Evolutionary conservation across 1,139 yeast species (phyloP), one percentile per base, ranked within the genome.

Genomic region (Debaryomyces psychrophilus): DNA sequence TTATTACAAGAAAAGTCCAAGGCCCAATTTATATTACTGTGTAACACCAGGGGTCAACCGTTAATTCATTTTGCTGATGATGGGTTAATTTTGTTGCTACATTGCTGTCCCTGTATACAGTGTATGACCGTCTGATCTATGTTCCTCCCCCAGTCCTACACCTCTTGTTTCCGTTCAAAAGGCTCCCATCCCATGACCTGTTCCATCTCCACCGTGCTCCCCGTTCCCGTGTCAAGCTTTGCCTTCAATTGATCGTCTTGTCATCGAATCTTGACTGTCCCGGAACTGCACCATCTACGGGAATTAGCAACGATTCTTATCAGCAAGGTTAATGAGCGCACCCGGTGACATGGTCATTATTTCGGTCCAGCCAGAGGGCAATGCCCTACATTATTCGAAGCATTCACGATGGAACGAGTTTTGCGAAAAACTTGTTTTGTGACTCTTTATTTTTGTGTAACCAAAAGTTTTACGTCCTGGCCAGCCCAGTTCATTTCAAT

Each of bases 391-490:
- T 14, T 29, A 8, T 15, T 6, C 5, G 11, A 28, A 29, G 20
- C 5, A 15, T 29, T 29, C 33, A 29, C 33, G 33, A 29, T 15
- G 20, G n/a, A 29, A 20, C 3, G 18, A 36, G 3, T 33, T 28
- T 41, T 11, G n/a, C 22, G 31, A 34, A 14, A 36, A 36, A 31
- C 2, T 33, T 25, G 11, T 37, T 31, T 14, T 29, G 37, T 22
- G 34, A n/a, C 3, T 11, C 7, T 18, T 20, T 41, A 58, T 44
- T 41, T 55, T 37, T 29, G 52, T 53, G 47, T 58, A 58, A 8
- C 58, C 57, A 17, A 53, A 11, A 11, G 11, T 25, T 35, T 9
- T 15, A 11, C 3, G 43, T 17, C 38, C 17, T 18, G 9, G 22
- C 22, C 22, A 20, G 5, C 22, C n/a, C 8, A 17, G n/a, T 17